Evolutionary conservation across 1,284 basidiomycete genomes (phyloP).

Genomic region (Tylopilus orsonianus): DNA sequence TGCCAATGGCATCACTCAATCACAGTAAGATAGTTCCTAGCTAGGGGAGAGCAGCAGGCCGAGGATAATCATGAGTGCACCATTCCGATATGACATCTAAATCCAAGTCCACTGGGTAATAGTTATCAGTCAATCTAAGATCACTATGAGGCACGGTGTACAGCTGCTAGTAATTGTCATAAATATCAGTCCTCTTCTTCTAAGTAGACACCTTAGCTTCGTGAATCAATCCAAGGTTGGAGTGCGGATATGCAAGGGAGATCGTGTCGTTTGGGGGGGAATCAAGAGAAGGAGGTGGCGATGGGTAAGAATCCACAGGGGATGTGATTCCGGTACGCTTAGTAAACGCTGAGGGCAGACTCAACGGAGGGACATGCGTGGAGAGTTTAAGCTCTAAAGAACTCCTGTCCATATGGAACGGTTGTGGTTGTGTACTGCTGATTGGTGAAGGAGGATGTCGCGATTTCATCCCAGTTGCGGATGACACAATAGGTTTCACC

Average conservation of each 20-base stretch:
- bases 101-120: background rate
- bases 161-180: conserved; percentile 14
- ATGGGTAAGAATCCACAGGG: conserved; percentile 65
- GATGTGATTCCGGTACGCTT: conserved; percentile 33
- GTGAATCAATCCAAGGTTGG: conserved; percentile 9
- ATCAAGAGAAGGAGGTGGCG: conserved; percentile 72
- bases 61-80: too few relatives aligned
- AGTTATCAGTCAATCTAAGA: conserved; percentile 5
- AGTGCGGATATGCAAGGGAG: conserved; percentile 14
- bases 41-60: too few relatives aligned
- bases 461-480: conserved; percentile 29
- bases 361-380: conserved; percentile 31
- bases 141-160: conserved; percentile 3
- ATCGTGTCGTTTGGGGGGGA: conserved; percentile 49
- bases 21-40: too few relatives aligned
- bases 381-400: conserved; percentile 33
- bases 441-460: conserved; percentile 14
- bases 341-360: conserved; percentile 20
- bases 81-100: too few relatives aligned
- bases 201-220: conserved; percentile 25
- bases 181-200: conserved; percentile 25
- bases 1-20: too few relatives aligned
- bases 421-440: conserved; percentile 6
- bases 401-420: conserved; percentile 17
- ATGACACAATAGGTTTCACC: conserved; percentile 12